Conservation (phyloP, 2,329 filamentous ascomycete genomes). For the Lasiodiplodia sp. region DNA sequence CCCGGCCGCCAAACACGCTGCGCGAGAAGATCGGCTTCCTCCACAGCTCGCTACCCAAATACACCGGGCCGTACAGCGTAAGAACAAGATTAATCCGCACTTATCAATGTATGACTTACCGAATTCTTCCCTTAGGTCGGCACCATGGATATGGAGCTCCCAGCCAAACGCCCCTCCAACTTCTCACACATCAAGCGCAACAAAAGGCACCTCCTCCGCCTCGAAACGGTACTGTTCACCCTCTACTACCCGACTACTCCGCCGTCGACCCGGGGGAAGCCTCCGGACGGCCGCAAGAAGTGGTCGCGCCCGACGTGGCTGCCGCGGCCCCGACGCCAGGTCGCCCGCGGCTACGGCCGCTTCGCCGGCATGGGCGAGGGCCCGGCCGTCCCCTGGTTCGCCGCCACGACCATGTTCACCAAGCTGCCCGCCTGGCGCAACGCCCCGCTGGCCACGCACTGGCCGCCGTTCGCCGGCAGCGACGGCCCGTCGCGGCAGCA, state of each 20-base stretch:
- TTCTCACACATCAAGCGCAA: conserved; percentile 61
- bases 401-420: conserved; percentile 67
- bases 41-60: conserved; percentile 55
- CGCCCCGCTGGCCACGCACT: conserved; percentile 62
- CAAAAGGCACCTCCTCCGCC: conserved; percentile 56
- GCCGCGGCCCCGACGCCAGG: conserved; percentile 62
- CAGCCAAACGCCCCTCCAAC: conserved; percentile 51
- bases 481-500: conserved; percentile 36
- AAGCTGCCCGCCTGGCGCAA: conserved; percentile 71
- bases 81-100: not conserved
- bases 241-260: conserved; percentile 70
- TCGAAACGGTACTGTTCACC: conserved; percentile 69
- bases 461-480: conserved; percentile 55
- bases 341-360: conserved; percentile 68
- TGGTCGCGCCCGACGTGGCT: conserved; percentile 68
- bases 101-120: not conserved
- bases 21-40: conserved; percentile 57
- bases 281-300: conserved; percentile 50
- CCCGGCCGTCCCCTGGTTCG: conserved; percentile 61
- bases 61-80: conserved; percentile 60
- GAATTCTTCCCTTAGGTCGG: conserved; percentile 43
- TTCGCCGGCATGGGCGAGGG: conserved; percentile 61
- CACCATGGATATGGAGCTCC: conserved; percentile 64
- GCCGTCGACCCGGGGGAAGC: conserved; percentile 46
- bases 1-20: conserved; percentile 55